A percentile compares a stretch with the other conserved stretches of the same genome.
phyloP scores from a whole-genome alignment of 768 basidiomycete species.

The Goffeauzyma gilvescens region DNA sequence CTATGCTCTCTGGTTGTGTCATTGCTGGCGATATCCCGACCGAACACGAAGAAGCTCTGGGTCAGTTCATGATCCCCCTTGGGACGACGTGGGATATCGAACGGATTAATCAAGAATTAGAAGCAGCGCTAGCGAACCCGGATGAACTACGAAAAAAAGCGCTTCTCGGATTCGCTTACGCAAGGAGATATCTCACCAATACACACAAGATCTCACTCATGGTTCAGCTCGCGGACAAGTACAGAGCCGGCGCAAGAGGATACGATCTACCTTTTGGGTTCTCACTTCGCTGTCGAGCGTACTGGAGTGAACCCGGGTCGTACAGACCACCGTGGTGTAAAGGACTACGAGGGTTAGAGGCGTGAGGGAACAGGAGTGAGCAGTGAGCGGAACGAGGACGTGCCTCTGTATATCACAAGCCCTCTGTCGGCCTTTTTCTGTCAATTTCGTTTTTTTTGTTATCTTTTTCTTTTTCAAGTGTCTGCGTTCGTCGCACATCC shows the following conservation, averaged over 20 bases:
- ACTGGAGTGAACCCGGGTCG: conserved; percentile 18
- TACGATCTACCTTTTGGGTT: conserved; percentile 22
- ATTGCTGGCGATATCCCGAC: conserved; percentile 27
- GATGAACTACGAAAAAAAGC: conserved; percentile 22
- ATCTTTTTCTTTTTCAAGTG: no score
- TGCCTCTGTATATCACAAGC: no score
- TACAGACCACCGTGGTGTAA: conserved; percentile 15
- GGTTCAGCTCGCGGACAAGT: conserved; percentile 9
- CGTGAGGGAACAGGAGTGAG: no score
- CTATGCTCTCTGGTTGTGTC: conserved; percentile 26
- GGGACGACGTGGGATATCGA: conserved; percentile 23
- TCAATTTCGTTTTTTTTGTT: no score
- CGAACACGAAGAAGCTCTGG: conserved; percentile 23
- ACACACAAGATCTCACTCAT: conserved; percentile 16
- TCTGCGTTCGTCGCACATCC: no score
- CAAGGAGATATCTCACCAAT: conserved; percentile 23
- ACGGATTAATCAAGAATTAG: conserved; percentile 17
- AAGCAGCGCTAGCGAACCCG: conserved; percentile 15
- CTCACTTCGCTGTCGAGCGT: conserved; percentile 21
- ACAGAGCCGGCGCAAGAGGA: conserved; percentile 17
- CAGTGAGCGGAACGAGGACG: no score
- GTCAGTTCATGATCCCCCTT: conserved; percentile 21
- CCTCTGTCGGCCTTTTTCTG: no score
- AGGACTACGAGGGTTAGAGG: conserved; percentile 7
- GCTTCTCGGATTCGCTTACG: conserved; percentile 23